phyloP scores from a whole-genome alignment of 1,139 yeast species.

The Lodderomyces beijingensis region DNA sequence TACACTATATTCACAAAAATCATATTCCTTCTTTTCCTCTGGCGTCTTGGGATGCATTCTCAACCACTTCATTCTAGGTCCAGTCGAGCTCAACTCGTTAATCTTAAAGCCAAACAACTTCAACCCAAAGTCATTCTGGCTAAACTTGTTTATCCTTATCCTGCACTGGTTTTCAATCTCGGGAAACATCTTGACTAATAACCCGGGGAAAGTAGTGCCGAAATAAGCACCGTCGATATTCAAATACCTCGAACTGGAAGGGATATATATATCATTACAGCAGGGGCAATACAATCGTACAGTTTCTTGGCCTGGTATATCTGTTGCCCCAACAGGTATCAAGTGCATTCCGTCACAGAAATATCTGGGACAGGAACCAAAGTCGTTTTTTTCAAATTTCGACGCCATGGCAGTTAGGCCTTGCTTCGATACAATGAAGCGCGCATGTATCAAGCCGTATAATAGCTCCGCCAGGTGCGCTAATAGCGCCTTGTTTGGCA shows the following conservation, averaged over 20 bases:
- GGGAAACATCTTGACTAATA: conserved; percentile 84
- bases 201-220: conserved; percentile 93
- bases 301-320: conserved; percentile 86
- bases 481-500: conserved; percentile 68
- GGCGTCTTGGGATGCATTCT: conserved; percentile 65
- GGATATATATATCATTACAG: conserved; percentile 86
- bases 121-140: conserved; percentile 56
- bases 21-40: conserved; percentile 56
- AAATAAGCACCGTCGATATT: conserved; percentile 95
- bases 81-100: conserved; percentile 69
- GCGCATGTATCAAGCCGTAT: conserved; percentile 91
- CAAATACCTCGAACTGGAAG: conserved; percentile 77
- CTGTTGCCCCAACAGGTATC: conserved; percentile 89
- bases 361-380: conserved; percentile 90
- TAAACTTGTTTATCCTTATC: conserved; percentile 49
- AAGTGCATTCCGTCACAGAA: conserved; percentile 89
- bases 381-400: conserved; percentile 82
- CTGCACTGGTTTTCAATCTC: conserved; percentile 59
- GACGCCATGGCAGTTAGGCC: conserved; percentile 96
- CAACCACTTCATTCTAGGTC: conserved; percentile 95
- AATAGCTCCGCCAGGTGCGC: conserved; percentile 89
- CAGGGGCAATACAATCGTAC: conserved; percentile 92
- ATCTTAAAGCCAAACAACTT: conserved; percentile 86
- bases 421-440: conserved; percentile 82
- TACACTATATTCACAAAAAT: conserved; percentile 56